Base-by-base conservation (phyloP, 2,329 filamentous ascomycete species). In the Penicillium vulpinum region DNA sequence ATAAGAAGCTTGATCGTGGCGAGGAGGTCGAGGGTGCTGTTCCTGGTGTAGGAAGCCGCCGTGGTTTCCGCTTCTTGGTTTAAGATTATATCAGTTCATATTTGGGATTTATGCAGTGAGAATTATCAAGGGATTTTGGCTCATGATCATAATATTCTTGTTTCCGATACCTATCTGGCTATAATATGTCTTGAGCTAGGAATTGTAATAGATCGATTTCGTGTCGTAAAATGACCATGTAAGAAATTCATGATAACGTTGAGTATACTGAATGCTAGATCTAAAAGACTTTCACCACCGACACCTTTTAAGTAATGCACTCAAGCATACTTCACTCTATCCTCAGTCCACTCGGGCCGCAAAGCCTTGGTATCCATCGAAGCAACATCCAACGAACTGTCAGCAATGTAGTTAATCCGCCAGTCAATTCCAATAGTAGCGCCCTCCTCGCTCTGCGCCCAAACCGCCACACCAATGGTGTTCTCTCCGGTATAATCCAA, bases 1-100 rank as follows among this genome's bases (percentile, higher is more conserved):
- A 92, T 67, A 85, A 81, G 77, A 89, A 85, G 72, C 77, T 92
- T 2, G 88, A 90, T 45, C 77, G 78, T 15, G 88, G 87, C 0
- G 82, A 88, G 63, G 75, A 67, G 33, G 81, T 85, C 16, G 76
- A 80, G 61, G 83, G 82, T 4, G 82, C 80, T 74, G 83, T 44
- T 21, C 83, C 85, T 0, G 83, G 82, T 0, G 80, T 81, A 62
- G 84, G 81, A 22, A 81, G 77, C 11, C 76, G 80, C 54, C 83
- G 85, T 65, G 86, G 87, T 0, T 90, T 90, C 71, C 80, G 87
- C 35, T 90, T 89, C 68, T 81, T 86, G 71, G 68, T 88, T 44
- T 88, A 71, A 65, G 15, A 35, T 15, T 38, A 8, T 2, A 29
- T 31, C 3, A 15, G 22, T 9, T 21, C 31, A 10, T 3, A 21